These are phyloP conservation scores for Daldinia caldariorum DNA, from an alignment of 495 filamentous ascomycete genomes.

Conservation along the genomic window DNA sequence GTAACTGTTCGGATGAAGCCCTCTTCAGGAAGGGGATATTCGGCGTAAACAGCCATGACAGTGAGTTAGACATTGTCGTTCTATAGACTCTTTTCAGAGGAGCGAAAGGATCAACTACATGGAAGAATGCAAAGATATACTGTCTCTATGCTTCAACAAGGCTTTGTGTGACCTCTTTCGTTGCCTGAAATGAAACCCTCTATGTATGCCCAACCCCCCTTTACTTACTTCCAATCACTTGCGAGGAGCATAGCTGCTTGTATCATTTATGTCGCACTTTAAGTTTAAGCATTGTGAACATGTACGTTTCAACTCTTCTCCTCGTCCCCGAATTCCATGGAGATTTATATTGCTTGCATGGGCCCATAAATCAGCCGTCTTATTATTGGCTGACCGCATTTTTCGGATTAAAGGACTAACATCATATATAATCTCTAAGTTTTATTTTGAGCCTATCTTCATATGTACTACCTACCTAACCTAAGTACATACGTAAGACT, in stretches of 20 bases:
- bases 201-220: background rate
- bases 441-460: too few relatives aligned
- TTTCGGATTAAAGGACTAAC: background rate
- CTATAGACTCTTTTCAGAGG: background rate
- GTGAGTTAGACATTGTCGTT: background rate
- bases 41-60: background rate
- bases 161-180: background rate
- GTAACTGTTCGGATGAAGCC: conserved; percentile 5
- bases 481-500: too few relatives aligned
- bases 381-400: background rate
- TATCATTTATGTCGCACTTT: background rate
- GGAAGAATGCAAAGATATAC: too few relatives aligned
- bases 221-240: background rate
- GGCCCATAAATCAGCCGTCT: too few relatives aligned
- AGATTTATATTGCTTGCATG: background rate
- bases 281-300: background rate
- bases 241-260: background rate
- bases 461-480: too few relatives aligned
- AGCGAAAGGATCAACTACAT: too few relatives aligned
- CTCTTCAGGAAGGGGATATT: background rate
- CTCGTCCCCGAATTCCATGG: too few relatives aligned
- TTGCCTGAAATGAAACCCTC: conserved; percentile 4
- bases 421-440: too few relatives aligned
- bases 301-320: background rate
- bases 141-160: background rate